Evolutionary conservation across 176 grass and related monocot genomes (phyloP).

Genomic region (Zoysia japonica): DNA sequence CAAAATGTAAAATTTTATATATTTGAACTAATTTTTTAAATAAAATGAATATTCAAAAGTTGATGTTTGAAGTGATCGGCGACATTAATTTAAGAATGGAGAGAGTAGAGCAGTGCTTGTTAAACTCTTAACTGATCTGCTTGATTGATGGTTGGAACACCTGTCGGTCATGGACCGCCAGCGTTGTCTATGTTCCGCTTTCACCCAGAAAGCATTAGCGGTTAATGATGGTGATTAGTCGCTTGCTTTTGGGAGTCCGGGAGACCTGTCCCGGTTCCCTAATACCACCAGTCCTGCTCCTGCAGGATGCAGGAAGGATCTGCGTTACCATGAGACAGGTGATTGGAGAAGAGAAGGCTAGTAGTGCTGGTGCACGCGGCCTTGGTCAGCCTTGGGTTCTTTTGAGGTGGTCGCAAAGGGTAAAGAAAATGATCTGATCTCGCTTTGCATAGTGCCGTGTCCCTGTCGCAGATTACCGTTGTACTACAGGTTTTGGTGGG

Average conservation of each 20-base stretch:
- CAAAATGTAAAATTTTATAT: no score
- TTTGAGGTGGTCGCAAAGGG: slow-evolving; percentile 41
- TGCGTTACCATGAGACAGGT: background rate
- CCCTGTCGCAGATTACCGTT: slow-evolving; percentile 38
- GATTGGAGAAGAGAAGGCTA: background rate
- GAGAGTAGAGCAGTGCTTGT: no score
- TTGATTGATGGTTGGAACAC: slow-evolving; percentile 41
- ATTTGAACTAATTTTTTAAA: no score
- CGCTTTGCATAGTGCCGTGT: background rate
- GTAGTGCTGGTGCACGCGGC: background rate
- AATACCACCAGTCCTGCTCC: background rate
- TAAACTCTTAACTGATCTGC: slow-evolving; percentile 1
- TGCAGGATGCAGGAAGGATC: no score
- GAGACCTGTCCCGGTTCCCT: slow-evolving; percentile 24
- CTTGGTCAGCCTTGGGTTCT: slow-evolving; percentile 45
- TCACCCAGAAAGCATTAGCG: slow-evolving; percentile 27
- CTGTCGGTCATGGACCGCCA: slow-evolving; percentile 14
- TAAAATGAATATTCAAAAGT: no score
- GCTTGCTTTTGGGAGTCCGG: slow-evolving; percentile 19
- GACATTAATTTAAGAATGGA: no score
- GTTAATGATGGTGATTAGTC: slow-evolving; percentile 6
- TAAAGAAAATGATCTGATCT: slow-evolving; percentile 21
- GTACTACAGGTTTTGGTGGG: background rate
- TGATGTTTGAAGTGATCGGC: no score
- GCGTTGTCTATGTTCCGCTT: slow-evolving; percentile 8